Conservation (phyloP, 345 rosid genomes). For the Schrenkiella parvula region DNA sequence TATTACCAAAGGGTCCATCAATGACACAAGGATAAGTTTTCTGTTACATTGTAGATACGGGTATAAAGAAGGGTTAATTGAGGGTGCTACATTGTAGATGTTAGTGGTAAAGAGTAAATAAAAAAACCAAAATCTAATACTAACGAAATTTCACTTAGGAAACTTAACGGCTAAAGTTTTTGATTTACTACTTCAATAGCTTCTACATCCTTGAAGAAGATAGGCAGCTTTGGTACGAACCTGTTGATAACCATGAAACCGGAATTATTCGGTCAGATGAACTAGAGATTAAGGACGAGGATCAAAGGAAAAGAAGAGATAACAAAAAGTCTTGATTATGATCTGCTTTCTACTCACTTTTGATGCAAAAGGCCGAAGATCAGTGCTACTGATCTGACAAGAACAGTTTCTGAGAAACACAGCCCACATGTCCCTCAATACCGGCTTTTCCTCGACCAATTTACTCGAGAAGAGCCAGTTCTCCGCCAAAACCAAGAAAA, state of each 20-base stretch:
- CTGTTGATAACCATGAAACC: slow-evolving; percentile 30
- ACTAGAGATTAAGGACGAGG: not conserved
- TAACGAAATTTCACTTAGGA: not conserved
- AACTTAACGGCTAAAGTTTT: not conserved
- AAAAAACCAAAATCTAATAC: not conserved
- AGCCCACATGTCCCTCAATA: slow-evolving; percentile 64
- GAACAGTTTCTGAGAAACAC: slow-evolving; percentile 69
- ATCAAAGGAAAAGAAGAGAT: not conserved
- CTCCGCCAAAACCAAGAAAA: slow-evolving; percentile 56
- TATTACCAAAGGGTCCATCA: not conserved
- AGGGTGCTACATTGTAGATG: not conserved
- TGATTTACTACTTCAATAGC: slow-evolving; percentile 8
- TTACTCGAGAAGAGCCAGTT: slow-evolving; percentile 65
- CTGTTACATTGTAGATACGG: not conserved
- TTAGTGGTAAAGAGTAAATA: not conserved
- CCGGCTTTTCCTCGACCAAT: slow-evolving; percentile 44
- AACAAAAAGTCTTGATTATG: not conserved
- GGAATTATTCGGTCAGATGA: not conserved
- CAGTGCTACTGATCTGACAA: slow-evolving; percentile 67
- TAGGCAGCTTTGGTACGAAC: slow-evolving; percentile 69
- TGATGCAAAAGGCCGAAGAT: slow-evolving; percentile 68
- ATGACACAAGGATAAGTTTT: not conserved
- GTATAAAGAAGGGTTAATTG: not conserved
- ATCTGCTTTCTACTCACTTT: slow-evolving; percentile 44
- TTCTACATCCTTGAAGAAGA: slow-evolving; percentile 45